Percentiles rank a stretch among this genome's conserved stretches.
Conservation (phyloP, 1,284 basidiomycete species). For the Irpex sp. region DNA sequence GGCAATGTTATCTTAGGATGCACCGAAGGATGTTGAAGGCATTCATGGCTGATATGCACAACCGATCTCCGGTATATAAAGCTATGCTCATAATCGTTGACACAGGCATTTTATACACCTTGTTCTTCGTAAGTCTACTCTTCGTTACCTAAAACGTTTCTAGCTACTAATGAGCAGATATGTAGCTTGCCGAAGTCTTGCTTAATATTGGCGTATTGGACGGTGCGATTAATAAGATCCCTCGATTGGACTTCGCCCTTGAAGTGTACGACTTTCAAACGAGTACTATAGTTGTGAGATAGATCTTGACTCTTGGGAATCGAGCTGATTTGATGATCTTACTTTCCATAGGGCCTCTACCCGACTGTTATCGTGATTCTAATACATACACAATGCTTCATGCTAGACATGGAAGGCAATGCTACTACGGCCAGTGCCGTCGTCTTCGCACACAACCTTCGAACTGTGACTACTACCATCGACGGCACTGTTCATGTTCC, state of each 20-base stretch:
- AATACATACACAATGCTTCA: conserved; percentile 13
- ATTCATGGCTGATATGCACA: conserved; percentile 5
- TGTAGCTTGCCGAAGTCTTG: conserved; percentile 15
- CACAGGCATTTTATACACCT: conserved; percentile 13
- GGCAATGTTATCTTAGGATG: no score
- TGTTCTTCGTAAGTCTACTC: conserved; percentile 13
- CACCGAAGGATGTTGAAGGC: conserved; percentile 10
- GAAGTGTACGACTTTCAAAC: conserved; percentile 14
- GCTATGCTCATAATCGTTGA: conserved; percentile 17
- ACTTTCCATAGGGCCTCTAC: conserved; percentile 15
- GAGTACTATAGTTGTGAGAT: conserved; percentile 14
- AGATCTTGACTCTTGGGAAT: no score
- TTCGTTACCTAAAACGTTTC: not conserved
- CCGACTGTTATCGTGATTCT: conserved; percentile 17
- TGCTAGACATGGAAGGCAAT: conserved; percentile 6
- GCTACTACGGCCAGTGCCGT: not conserved
- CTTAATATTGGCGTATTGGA: conserved; percentile 8
- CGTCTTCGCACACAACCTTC: not conserved
- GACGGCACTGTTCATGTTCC: not conserved
- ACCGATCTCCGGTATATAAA: conserved; percentile 9
- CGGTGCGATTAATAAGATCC: conserved; percentile 1
- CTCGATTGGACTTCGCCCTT: conserved; percentile 9
- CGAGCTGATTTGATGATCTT: no score
- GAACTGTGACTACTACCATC: no score
- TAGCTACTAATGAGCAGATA: no score